Base-by-base conservation (phyloP, 1,139 yeast species). In the Hansenula lynferdii region DNA sequence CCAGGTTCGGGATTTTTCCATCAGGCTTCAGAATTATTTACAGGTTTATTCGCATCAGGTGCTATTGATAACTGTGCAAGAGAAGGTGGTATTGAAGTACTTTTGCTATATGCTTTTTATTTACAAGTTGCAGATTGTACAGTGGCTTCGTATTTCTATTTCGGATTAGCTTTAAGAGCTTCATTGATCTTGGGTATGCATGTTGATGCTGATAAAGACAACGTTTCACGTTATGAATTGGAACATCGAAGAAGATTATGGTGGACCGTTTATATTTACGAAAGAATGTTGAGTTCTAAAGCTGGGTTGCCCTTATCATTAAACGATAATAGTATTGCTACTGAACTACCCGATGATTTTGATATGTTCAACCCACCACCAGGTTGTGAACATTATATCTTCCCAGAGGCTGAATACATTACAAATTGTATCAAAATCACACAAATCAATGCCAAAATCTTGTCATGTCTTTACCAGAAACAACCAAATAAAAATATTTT, bases 241-340 rank as follows among this genome's bases (percentile, higher is more conserved):
- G 96, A 86, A 50, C 95, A 86, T 57, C 66, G 94, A 48, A 68
- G 95, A 54, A 65, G 96, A 49, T 63, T 86, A 17, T 86, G 95
- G 92, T 86, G 96, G 96, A 85, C 95, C 0, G 90, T 85, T 10
- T 85, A 85, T 60, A 85, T 85, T 85, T 82, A 82, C 54, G 96
- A 86, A 61, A 63, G 95, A 57, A 85, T 85, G 87, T 63, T 85
- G 33, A 80, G 89, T 16, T 82, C 94, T 11, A 86, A 86, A 53
- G 90, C 92, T 1, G 96, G 96, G 0, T 64, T 85, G 28, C 95
- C 96, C 0, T 60, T 85, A 32, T 79, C 90, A 40, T 72, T 85
- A 47, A 79, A 86, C 2, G 95, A 85, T 55, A 85, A 82, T 48
- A 81, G 85, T 46, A 84, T 85, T 16, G 76, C 85, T 1, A 80